Evolutionary conservation across 2,329 filamentous ascomycete genomes (phyloP), one percentile per base, ranked within the genome.

Genomic region (Pseudogymnoascus destructans): DNA sequence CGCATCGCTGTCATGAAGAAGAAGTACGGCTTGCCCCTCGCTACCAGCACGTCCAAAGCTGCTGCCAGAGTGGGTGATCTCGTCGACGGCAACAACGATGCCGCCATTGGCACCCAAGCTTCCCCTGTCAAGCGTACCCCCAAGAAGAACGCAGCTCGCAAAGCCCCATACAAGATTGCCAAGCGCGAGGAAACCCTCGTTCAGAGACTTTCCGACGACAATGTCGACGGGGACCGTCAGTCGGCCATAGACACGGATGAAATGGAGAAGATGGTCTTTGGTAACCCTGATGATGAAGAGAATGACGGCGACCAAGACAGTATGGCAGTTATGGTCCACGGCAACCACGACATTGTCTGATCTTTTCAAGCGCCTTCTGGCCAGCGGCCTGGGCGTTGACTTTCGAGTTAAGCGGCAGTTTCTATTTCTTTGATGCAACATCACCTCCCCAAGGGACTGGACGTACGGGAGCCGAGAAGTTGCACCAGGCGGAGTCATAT

Each of bases 1-100:
- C 59, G 60, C 8, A 58, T 69, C 15, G 25, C 49, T 5, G 10
- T 3, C 0, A 42, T 69, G 27, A 67, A 65, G 63, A 67, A 67
- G 59, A 65, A 67, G 40, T 67, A 64, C 10, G 56, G 61, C 23
- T 27, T 66, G 32, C 58, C 61, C 5, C 60, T 67, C 15, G 57
- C 33, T 3, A 35, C 56, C 5, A 58, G 59, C n/a, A 36, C 35
- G 21, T 25, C 54, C 32, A 54, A 36, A 7, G 33, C 8, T 10
- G 40, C 13, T 17, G 49, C 19, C 8, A 38, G 27, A 4, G 35
- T 27, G 11, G 17, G 17, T 3, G 8, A 23, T 5, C 57, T 36
- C 19, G 36, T 27, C 27, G 59, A 59, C 19, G 57, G 58, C 35
- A 59, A 49, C 57, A 46, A 46, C 46, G 38, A 52, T 23, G 40